Evolutionary conservation across 352 stramenopile genomes (phyloP).

Genomic region (Phytophthora boehmeriae): DNA sequence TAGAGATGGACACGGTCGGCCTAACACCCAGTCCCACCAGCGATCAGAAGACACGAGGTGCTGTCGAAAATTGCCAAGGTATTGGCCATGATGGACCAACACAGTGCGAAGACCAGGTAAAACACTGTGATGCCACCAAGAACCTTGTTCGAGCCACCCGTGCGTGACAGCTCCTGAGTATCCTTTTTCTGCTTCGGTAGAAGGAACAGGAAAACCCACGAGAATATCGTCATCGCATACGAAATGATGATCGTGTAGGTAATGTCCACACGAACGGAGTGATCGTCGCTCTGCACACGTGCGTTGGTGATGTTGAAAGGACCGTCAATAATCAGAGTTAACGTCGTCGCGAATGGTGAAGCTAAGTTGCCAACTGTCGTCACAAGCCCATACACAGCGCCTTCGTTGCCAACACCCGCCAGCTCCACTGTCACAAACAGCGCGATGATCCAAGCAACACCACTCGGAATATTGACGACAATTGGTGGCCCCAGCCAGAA

Average conservation of each 20-base stretch:
- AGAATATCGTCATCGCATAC: conserved; percentile 37
- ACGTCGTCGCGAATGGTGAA: conserved; percentile 34
- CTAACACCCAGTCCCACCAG: conserved; percentile 35
- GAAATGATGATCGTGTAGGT: conserved; percentile 41
- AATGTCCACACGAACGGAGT: conserved; percentile 36
- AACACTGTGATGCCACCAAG: conserved; percentile 32
- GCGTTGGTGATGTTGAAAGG: conserved; percentile 40
- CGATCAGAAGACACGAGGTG: conserved; percentile 42
- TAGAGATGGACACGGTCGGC: too few relatives aligned
- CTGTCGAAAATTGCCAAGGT: conserved; percentile 31
- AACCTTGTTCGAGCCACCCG: conserved; percentile 31
- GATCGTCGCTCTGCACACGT: conserved; percentile 35
- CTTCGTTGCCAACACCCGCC: conserved; percentile 50
- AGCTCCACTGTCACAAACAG: conserved; percentile 48
- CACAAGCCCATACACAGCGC: conserved; percentile 39
- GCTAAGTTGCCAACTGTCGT: conserved; percentile 45
- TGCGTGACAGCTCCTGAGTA: conserved; percentile 27
- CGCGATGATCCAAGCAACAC: conserved; percentile 39
- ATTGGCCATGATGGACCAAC: conserved; percentile 37
- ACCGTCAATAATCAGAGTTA: conserved; percentile 37
- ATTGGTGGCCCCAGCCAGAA: conserved; percentile 36
- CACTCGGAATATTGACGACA: conserved; percentile 32
- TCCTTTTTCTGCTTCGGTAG: conserved; percentile 38
- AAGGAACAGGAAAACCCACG: conserved; percentile 30
- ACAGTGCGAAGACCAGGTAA: conserved; percentile 30